Base-by-base conservation (phyloP, 345 rosid genomes). In the Syzygium jambos region DNA sequence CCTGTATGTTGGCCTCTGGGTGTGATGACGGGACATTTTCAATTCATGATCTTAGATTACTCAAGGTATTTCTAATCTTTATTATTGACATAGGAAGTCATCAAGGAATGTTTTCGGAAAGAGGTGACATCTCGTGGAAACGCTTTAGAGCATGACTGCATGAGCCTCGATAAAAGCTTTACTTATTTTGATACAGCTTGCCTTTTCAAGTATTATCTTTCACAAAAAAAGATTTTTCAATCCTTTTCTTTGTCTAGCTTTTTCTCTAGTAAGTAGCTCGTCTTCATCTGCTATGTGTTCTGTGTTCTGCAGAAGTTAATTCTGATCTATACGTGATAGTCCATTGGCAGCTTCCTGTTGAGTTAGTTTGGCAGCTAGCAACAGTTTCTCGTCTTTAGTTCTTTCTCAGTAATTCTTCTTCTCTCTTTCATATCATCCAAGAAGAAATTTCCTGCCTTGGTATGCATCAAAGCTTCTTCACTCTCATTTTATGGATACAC, bases 21-120 rank as follows among this genome's bases (percentile, higher is more conserved):
- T 91, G 98, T 91, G 99, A 98, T 89, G 99, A 98, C 61, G 99
- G 99, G 78, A 91, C 97, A 85, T 96, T 96, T 93, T 94, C 99
- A 22, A 95, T 98, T 88, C 98, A 91, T 82, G 99, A 98, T 91
- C 96, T 98, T 89, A 93, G 99, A 91, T 88, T 92, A 89, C 90
- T 95, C 87, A 92, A 92, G 91, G 96, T 95, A 89, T 51, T 83
- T 85, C n/a, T 49, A 29, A 22, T 41, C 30, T 25, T 41, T 54
- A 43, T 43, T 43, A 43, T 43, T 43, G 46, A 43, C 46, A 43
- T 43, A 43, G 46, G 46, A 43, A 43, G 38, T 65, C 0, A n/a
- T 25, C 13, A 23, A 23, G 68, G 68, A 59, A 59, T 59, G 68
- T 59, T 59, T 59, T 27, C 4, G 12, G 49, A 34, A 19, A 41